Conservation (phyloP, 768 basidiomycete species). For the Dentipellis fragilis region DNA sequence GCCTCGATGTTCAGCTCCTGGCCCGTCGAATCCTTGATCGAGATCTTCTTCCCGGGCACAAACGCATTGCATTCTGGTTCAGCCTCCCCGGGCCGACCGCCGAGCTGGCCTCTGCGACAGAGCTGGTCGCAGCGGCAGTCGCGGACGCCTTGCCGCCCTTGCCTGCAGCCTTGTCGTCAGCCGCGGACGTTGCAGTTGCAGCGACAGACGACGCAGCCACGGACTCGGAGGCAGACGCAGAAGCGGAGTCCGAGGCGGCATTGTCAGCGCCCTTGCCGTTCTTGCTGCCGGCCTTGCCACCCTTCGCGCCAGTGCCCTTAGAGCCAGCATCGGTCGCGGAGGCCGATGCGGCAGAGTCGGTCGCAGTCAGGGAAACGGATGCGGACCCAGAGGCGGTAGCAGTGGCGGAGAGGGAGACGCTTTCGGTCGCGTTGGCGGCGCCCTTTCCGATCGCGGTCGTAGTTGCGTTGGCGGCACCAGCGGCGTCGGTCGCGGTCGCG, state of each 20-base stretch:
- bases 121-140: not conserved
- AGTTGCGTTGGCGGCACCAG: not conserved
- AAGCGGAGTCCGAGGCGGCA: not conserved
- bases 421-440: not conserved
- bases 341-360: not conserved
- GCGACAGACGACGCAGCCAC: not conserved
- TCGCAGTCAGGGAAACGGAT: not conserved
- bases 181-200: not conserved
- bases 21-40: conserved; percentile 26
- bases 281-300: not conserved
- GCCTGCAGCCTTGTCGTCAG: not conserved
- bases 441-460: not conserved
- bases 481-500: not conserved
- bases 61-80: no score
- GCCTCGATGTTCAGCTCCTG: conserved; percentile 50
- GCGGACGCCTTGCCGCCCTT: not conserved
- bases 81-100: no score
- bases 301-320: not conserved
- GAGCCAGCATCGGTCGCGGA: not conserved
- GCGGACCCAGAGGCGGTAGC: not conserved
- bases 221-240: not conserved
- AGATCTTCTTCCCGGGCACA: conserved; percentile 39
- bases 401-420: not conserved
- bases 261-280: not conserved
- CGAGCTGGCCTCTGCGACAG: not conserved